Conservation (phyloP, 163 green algal genomes). For the Chloroidium sp. region DNA sequence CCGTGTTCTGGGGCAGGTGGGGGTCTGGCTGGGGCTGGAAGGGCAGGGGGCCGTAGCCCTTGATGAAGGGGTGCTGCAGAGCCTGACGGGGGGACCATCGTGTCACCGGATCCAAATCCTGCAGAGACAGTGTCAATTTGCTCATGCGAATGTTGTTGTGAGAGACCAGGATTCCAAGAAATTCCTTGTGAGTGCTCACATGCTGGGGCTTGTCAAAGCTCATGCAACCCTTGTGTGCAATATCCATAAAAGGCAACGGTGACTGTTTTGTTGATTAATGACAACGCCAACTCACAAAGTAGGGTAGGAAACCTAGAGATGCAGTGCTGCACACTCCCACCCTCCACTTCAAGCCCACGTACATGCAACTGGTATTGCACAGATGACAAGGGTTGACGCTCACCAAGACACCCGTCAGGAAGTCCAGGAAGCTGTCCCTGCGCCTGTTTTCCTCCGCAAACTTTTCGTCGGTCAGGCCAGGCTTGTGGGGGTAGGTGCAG, state of each 20-base stretch:
- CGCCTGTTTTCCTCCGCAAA: conserved; percentile 34
- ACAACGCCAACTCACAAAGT: too few relatives aligned
- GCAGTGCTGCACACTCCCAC: too few relatives aligned
- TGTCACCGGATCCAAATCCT: conserved; percentile 48
- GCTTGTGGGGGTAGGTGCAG: conserved; percentile 57
- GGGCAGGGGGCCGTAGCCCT: conserved; percentile 54
- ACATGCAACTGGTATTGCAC: neutral
- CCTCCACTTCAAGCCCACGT: conserved; percentile 20
- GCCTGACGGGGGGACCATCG: conserved; percentile 74
- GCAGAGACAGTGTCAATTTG: neutral
- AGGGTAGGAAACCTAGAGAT: too few relatives aligned
- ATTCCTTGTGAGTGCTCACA: too few relatives aligned
- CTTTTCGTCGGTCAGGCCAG: conserved; percentile 41
- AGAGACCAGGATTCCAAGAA: too few relatives aligned
- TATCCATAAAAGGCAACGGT: too few relatives aligned
- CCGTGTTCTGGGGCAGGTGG: neutral
- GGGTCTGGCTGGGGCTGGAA: conserved; percentile 49
- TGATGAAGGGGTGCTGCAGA: conserved; percentile 87
- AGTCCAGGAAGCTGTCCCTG: conserved; percentile 76
- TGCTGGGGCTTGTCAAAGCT: too few relatives aligned
- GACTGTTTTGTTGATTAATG: too few relatives aligned
- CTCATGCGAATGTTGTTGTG: too few relatives aligned
- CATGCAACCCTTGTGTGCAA: too few relatives aligned
- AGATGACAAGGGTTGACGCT: neutral
- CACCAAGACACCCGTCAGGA: conserved; percentile 76